Conservation (phyloP, 495 filamentous ascomycete genomes). For the Hypoxylon rickii region DNA sequence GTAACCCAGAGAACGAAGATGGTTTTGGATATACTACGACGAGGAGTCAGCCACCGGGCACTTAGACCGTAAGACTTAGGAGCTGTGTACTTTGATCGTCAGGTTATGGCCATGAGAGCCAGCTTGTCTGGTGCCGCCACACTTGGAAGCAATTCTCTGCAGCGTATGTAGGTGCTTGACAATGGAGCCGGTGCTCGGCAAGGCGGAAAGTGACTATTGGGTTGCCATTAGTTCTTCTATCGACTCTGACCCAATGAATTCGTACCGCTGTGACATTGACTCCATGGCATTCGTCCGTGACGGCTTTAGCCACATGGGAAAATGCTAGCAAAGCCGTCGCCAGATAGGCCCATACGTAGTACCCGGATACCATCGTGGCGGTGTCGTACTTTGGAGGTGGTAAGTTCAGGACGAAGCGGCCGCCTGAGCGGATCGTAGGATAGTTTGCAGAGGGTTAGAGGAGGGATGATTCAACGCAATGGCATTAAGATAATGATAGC, state of each 20-base stretch:
- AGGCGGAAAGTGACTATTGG: conserved; percentile 18
- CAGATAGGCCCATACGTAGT: not conserved
- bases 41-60: not conserved
- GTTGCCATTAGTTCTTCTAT: too few relatives aligned
- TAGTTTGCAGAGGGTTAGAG: not conserved
- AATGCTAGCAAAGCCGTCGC: not conserved
- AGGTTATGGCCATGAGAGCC: conserved; percentile 18
- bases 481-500: conserved; percentile 1
- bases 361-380: conserved; percentile 5
- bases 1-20: conserved; percentile 12
- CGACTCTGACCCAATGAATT: not conserved
- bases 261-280: conserved; percentile 20
- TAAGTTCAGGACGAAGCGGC: not conserved
- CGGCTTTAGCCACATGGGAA: not conserved
- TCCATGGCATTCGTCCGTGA: conserved; percentile 12
- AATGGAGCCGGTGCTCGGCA: conserved; percentile 5
- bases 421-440: not conserved
- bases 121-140: conserved; percentile 11
- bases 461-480: not conserved
- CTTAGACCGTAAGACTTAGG: not conserved
- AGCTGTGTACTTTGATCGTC: conserved; percentile 14
- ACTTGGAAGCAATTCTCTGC: conserved; percentile 3
- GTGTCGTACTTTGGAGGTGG: not conserved
- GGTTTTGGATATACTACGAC: conserved; percentile 20
- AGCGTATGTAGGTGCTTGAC: conserved; percentile 9